Conservation (phyloP, 2,329 filamentous ascomycete species). For the Epichloe bromicola region DNA sequence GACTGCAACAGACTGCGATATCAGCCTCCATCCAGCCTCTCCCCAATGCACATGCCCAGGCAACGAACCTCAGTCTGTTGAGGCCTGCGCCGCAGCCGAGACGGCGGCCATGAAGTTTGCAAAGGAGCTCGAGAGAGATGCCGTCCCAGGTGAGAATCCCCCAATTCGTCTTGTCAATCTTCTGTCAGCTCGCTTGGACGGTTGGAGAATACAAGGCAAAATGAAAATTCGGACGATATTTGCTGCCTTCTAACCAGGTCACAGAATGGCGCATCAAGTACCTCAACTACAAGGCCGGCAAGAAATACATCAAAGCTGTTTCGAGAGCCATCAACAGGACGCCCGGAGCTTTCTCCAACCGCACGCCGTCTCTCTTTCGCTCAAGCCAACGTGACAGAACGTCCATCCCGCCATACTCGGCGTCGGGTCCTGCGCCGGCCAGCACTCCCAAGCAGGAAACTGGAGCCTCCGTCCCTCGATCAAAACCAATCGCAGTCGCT, state of each 20-base stretch:
- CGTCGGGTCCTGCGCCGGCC: not conserved
- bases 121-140: slow-evolving; percentile 17
- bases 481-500: slow-evolving; percentile 1
- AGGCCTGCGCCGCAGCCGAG: slow-evolving; percentile 6
- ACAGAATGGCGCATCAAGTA: slow-evolving; percentile 87
- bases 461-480: not conserved
- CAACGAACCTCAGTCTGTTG: not conserved
- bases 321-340: slow-evolving; percentile 55
- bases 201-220: not conserved
- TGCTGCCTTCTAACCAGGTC: not conserved
- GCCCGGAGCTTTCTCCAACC: slow-evolving; percentile 25
- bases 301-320: slow-evolving; percentile 85
- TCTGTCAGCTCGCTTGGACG: not conserved
- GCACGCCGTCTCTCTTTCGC: slow-evolving; percentile 19
- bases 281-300: slow-evolving; percentile 87
- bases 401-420: not conserved
- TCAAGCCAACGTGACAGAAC: slow-evolving; percentile 8
- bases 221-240: not conserved
- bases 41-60: no score
- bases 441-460: not conserved
- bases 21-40: no score
- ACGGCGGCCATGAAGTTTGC: slow-evolving; percentile 9
- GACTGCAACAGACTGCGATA: no score
- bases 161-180: not conserved
- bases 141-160: slow-evolving; percentile 54